Evolutionary conservation across 331 rosid species (phyloP), one percentile per base, ranked within the genome.

Genomic region (Pyracantha coccinea): DNA sequence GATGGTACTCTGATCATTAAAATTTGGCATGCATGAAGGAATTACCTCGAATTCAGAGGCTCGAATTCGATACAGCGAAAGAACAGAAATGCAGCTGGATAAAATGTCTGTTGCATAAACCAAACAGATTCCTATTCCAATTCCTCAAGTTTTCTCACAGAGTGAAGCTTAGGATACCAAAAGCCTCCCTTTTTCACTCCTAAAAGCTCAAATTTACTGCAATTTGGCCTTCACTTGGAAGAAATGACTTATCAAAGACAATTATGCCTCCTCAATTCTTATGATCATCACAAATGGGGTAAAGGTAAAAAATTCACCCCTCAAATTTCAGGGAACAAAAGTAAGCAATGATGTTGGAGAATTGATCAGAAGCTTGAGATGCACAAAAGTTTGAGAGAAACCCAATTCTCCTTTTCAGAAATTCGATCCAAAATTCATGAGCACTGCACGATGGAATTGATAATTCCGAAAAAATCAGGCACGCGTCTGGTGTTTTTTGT

Each of bases 41-140:
- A 47, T 71, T 83, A 84, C 90, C 92, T 89, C 24, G 72, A 66
- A 47, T 52, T 59, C 64, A 79, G 80, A 53, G 54, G 84, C 71
- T 63, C 45, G 15, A 55, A 75, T 33, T 77, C 79, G 77, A 75
- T 57, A 73, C 57, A 17, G 8, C 67, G 59, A 50, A 38, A 72
- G 72, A 75, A 78, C 62, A 58, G 72, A 68, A 76, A 81, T 71
- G 85, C 78, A 72, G 84, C 85, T 29, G 71, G 80, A 85, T 47
- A 78, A 52, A 38, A 50, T 84, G 75, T 75, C 76, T 52, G 44
- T 45, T 52, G 63, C 64, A 45, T 66, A 81, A 66, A 77, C 64
- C 35, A 66, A 27, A 23, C 69, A 74, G 73, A 85, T 82, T 76
- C 88, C 85, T 77, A 69, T 78, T 80, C 24, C 88, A 81, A 72